Evolutionary conservation across 2,329 filamentous ascomycete genomes (phyloP), one percentile per base, ranked within the genome.

Genomic region (Sclerotinia spermophila): DNA sequence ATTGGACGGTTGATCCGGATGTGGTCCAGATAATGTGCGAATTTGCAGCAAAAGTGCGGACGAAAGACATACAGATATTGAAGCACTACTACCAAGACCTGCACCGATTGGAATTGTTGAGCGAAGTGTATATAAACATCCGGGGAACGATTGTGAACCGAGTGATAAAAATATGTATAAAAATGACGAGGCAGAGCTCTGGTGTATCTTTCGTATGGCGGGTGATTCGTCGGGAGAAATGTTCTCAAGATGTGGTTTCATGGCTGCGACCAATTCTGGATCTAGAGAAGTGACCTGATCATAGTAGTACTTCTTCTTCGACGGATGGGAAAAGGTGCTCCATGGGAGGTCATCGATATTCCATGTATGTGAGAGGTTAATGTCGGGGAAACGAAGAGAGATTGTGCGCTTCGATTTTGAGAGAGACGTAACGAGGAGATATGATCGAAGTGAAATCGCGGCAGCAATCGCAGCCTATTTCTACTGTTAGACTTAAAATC

Each of bases 261-360:
- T 87, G 2, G 93, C 92, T 53, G 87, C 88, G 67, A 97, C 83
- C 33, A 99, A 87, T 69, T 97, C 93, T 2, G 87, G 85, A 78
- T 99, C 96, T 72, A 99, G 88, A 64, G 87, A 86, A 19, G 93
- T 97, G 68, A 96, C 91, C 62, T 94, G 85, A 75, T 96, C 93
- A 82, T 97, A 97, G 83, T 98, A 98, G 77, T 90, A 92, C 84
- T 96, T 97, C 83, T 97, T 97, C 84, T 96, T 97, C 42, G 86
- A 86, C 0, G 93, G 89, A 30, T 90, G 86, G 33, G 90, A 88
- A 82, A 99, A 99, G 24, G 86, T 82, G 11, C 86, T 83, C 96
- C 96, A 99, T 0, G 96, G 96, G 55, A 99, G 84, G 13, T 92
- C 87, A 80, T 97, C 92, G 74, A 99, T 97, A 79, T 96, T 89